Base-by-base conservation (phyloP, 2,329 filamentous ascomycete species). In the Verticillium albo-atrum region DNA sequence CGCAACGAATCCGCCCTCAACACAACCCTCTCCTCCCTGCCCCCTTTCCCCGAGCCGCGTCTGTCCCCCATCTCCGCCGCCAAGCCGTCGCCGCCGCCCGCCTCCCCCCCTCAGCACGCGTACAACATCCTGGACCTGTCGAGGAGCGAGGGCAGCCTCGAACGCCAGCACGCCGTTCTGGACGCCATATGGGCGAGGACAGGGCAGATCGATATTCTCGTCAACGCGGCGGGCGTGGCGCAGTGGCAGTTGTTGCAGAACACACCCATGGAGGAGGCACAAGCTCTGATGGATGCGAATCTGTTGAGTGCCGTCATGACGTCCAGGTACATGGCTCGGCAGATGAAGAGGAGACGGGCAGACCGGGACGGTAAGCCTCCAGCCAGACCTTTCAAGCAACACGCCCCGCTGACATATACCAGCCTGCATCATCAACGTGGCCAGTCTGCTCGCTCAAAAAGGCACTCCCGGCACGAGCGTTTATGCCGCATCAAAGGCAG, bases 401-500 rank as follows among this genome's bases (percentile, higher is more conserved):
- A n/a, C n/a, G n/a, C n/a, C n/a, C 12, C 30, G n/a, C 26, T 52
- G 14, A 32, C 52, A 47, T 25, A 27, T 15, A 30, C 34, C 53
- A 83, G 83, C 81, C 7, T 90, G 86, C 68, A 92, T 96, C 62
- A 87, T 96, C 72, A 96, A 96, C 68, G 77, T 97, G 25, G 87
- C 90, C 1, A 94, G 90, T 54, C 76, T 96, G 30, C 81, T 96
- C 53, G 92, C 87, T 0, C 69, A 81, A 1, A 87, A 88, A 60
- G 89, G 87, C 1, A 89, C 88, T 1, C 78, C 78, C 2, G 92
- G 92, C 6, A 87, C 89, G 14, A 83, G 88, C 4, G 84, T 87
- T 0, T 95, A 95, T 70, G 87, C 89, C 6, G 90, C 91, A 7
- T 88, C 88, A 51, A 96, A 96, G 71, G 91, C 92, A 5, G 92